These are phyloP conservation scores for Paraconiothyrium sp. DNA, from an alignment of 2,329 filamentous ascomycete genomes.

Conservation along the genomic window DNA sequence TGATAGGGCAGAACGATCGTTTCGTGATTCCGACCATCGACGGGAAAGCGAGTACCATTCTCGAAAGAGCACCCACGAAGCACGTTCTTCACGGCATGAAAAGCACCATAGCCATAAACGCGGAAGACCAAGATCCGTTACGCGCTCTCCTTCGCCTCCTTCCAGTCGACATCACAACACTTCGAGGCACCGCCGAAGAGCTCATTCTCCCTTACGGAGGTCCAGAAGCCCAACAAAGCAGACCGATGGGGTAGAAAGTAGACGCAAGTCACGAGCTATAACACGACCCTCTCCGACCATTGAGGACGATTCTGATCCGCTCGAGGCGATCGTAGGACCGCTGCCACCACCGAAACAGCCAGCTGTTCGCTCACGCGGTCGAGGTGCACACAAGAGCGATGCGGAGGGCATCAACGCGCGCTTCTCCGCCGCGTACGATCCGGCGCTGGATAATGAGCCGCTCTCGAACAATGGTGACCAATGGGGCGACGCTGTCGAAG, in stretches of 20 bases:
- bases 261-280: conserved; percentile 8
- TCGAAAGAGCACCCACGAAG: conserved; percentile 23
- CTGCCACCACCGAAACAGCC: conserved; percentile 62
- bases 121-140: conserved; percentile 29
- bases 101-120: conserved; percentile 21
- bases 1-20: conserved; percentile 22
- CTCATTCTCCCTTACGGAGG: conserved; percentile 23
- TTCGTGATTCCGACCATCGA: conserved; percentile 27
- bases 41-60: conserved; percentile 21
- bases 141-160: conserved; percentile 31
- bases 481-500: conserved; percentile 84
- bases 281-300: conserved; percentile 23
- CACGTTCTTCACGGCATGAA: conserved; percentile 21
- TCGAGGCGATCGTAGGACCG: conserved; percentile 81
- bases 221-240: conserved; percentile 9
- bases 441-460: conserved; percentile 64
- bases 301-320: conserved; percentile 70
- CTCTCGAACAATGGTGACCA: conserved; percentile 65
- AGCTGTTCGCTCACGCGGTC: conserved; percentile 51
- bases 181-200: conserved; percentile 22
- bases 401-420: conserved; percentile 76
- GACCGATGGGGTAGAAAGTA: background rate
- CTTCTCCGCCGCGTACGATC: conserved; percentile 74
- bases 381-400: conserved; percentile 42
- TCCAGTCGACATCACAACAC: conserved; percentile 21